phyloP scores from a whole-genome alignment of 2,329 filamentous ascomycete species.

The Ophiostoma australiae region DNA sequence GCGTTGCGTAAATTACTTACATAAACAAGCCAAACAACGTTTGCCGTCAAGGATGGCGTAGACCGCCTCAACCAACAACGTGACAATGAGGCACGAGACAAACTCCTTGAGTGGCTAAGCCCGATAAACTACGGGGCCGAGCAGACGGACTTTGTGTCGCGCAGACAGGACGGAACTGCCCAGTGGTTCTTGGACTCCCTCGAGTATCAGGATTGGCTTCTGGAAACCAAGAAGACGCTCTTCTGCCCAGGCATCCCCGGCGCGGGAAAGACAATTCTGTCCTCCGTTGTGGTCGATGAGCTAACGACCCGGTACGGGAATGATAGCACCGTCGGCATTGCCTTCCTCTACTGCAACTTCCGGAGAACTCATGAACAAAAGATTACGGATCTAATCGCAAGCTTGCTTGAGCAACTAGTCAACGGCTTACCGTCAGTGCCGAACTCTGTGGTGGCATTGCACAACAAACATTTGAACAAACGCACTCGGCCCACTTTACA shows the following conservation, averaged over 20 bases:
- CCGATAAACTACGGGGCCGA: background rate
- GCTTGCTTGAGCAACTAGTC: background rate
- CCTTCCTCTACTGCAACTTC: constrained; percentile 2
- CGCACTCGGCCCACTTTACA: background rate
- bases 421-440: background rate
- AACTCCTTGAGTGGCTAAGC: background rate
- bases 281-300: background rate
- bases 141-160: background rate
- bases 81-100: background rate
- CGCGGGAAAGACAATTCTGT: background rate
- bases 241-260: constrained; percentile 6
- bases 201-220: background rate
- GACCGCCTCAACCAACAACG: background rate
- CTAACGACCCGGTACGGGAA: background rate
- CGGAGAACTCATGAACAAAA: background rate
- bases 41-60: background rate
- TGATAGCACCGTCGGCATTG: background rate
- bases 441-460: background rate
- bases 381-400: background rate
- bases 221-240: background rate
- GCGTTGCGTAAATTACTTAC: background rate
- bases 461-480: background rate
- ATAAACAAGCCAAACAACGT: background rate
- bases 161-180: background rate
- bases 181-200: background rate